These are phyloP conservation scores for Opeltia flavorubescens DNA, from an alignment of 495 filamentous ascomycete genomes.

Conservation along the genomic window DNA sequence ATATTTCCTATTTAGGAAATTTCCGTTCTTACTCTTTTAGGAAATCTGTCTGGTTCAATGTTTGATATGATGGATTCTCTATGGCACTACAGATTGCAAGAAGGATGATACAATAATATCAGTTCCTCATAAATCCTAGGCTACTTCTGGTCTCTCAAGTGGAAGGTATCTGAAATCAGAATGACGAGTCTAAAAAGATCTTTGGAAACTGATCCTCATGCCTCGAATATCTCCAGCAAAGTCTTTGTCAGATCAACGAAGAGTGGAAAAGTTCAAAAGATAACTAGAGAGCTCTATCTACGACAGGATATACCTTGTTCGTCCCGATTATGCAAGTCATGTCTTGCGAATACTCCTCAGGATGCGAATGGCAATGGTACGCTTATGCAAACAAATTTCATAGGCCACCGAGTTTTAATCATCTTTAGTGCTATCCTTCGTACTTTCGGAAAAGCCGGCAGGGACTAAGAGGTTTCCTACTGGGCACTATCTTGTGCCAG, in stretches of 20 bases:
- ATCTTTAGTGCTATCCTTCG: conserved; percentile 53
- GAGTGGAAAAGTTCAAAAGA: conserved; percentile 94
- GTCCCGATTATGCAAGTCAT: conserved; percentile 69
- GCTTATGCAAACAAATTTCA: conserved; percentile 1
- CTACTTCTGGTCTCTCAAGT: no score
- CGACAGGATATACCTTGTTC: conserved; percentile 96
- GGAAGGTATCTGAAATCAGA: neutral
- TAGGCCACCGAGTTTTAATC: neutral
- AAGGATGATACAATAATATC: no score
- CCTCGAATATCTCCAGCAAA: conserved; percentile 78
- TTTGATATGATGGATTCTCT: no score
- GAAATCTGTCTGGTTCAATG: no score
- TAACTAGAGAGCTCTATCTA: conserved; percentile 91
- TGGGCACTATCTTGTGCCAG: conserved; percentile 90
- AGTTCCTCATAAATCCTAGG: no score
- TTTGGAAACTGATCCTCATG: conserved; percentile 47
- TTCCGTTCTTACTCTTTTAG: neutral
- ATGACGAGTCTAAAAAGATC: conserved; percentile 87
- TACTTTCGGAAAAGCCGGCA: conserved; percentile 76
- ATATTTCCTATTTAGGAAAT: neutral
- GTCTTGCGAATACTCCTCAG: conserved; percentile 52
- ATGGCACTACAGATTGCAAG: no score
- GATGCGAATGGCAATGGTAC: conserved; percentile 67
- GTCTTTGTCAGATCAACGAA: conserved; percentile 85
- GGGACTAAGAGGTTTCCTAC: conserved; percentile 66